phyloP scores from a whole-genome alignment of 306 rosid species.

The Trifolium dubium region DNA sequence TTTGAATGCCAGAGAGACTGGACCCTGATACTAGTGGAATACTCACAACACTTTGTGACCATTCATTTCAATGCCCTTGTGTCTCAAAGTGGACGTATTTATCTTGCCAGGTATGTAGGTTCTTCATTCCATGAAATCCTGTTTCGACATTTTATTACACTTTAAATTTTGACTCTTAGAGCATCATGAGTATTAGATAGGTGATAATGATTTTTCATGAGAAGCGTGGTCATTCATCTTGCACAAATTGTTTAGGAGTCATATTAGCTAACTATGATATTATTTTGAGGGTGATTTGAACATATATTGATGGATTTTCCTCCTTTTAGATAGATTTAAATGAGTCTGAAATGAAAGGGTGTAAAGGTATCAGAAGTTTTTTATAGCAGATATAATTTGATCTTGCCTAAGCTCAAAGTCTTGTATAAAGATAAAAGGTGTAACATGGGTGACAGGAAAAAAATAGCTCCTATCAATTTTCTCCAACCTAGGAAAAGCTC shows the following conservation, averaged over 20 bases:
- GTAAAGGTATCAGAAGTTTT: neutral
- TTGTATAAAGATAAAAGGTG: conserved; percentile 20
- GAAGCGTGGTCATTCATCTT: conserved; percentile 29
- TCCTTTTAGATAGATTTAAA: conserved; percentile 5
- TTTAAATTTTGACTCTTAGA: conserved; percentile 20
- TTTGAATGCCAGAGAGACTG: conserved; percentile 75
- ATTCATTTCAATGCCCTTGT: conserved; percentile 91
- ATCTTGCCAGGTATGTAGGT: conserved; percentile 80
- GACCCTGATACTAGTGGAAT: conserved; percentile 87
- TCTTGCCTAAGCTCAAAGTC: conserved; percentile 14
- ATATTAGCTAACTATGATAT: conserved; percentile 3
- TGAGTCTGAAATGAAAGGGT: neutral
- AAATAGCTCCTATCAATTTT: neutral
- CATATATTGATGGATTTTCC: neutral
- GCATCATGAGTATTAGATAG: neutral
- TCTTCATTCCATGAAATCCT: conserved; percentile 35
- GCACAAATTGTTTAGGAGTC: conserved; percentile 5
- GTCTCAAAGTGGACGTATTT: conserved; percentile 90
- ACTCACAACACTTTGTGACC: conserved; percentile 81
- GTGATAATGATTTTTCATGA: conserved; percentile 24
- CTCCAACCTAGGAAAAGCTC: neutral
- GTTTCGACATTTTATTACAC: neutral
- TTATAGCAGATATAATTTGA: conserved; percentile 3
- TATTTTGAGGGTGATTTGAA: conserved; percentile 20
- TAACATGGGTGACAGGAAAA: neutral